Conservation (phyloP, 495 filamentous ascomycete genomes). For the Penicillium nucicola region DNA sequence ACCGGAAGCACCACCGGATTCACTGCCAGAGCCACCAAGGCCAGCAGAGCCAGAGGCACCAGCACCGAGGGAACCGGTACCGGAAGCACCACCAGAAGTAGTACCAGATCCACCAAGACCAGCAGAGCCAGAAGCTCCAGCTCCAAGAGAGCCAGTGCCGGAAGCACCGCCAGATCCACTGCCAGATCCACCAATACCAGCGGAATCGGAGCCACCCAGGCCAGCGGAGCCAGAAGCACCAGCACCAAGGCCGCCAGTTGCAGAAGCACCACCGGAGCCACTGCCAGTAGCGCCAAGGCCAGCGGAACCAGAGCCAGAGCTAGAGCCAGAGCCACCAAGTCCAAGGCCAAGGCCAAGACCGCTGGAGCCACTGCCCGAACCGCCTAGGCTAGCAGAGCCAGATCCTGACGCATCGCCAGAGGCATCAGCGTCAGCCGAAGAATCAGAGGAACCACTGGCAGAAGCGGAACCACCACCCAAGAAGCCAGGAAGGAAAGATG, state of each 20-base stretch:
- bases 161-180: background rate
- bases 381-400: background rate
- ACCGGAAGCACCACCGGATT: background rate
- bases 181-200: background rate
- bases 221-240: background rate
- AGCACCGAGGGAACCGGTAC: background rate
- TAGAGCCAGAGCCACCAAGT: conserved; percentile 4
- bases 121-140: background rate
- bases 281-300: background rate
- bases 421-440: background rate
- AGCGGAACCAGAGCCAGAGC: background rate
- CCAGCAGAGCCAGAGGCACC: conserved; percentile 1
- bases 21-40: background rate
- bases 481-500: background rate
- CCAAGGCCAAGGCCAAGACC: background rate
- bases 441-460: background rate
- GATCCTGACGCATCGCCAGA: background rate
- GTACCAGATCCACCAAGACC: conserved; percentile 1
- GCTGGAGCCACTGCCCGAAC: background rate
- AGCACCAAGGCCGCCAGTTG: background rate
- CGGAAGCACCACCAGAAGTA: conserved; percentile 2
- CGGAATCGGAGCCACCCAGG: background rate
- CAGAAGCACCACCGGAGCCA: conserved; percentile 2
- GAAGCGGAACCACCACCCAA: background rate
- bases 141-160: background rate